Base-by-base conservation (phyloP, 2,329 filamentous ascomycete species). In the Diplodia mutila region DNA sequence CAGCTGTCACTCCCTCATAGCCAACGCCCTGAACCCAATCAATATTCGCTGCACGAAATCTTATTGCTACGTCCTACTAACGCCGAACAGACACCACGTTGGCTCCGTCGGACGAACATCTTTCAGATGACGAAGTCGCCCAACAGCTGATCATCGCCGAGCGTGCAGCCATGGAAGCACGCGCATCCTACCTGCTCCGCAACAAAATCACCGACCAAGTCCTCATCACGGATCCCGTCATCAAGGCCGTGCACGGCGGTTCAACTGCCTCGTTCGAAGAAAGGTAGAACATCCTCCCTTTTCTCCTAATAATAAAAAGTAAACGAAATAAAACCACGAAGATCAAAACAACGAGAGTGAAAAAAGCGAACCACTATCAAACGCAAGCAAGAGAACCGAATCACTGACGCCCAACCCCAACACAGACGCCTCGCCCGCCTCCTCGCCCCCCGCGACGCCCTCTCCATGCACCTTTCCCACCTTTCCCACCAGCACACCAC, bases 181-280 rank as follows among this genome's bases (percentile, higher is more conserved):
- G 89, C 74, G 89, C 91, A 66, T 84, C 85, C 68, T 91, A 92
- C 77, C 84, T 87, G 49, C 83, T 94, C 67, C 88, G 88, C 70
- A 90, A 90, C 75, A 88, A 88, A 69, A 88, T 91, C 25, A 83
- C 89, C 25, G 87, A 91, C 69, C 88, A 85, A 55, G 87, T 92
- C 65, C 79, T 95, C 71, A 87, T 88, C 72, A 89, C 89, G 67
- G 90, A 92, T 73, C 92, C 93, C 8, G 88, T 91, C 49, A 81
- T 96, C 67, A 92, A 91, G 74, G 90, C 92, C 7, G 88, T 94
- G 48, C 91, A 96, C 76, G 82, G 86, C 69, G 88, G 88, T 52
- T 86, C 85, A 14, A 84, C 87, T 69, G 85, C 87, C 21, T 86
- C 87, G 2, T 86, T 87, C 53, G 83, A 89, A 64, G 91, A 95